Conservation (phyloP, 371 early-diverging fungal species). For the Pancytospora philotis region DNA sequence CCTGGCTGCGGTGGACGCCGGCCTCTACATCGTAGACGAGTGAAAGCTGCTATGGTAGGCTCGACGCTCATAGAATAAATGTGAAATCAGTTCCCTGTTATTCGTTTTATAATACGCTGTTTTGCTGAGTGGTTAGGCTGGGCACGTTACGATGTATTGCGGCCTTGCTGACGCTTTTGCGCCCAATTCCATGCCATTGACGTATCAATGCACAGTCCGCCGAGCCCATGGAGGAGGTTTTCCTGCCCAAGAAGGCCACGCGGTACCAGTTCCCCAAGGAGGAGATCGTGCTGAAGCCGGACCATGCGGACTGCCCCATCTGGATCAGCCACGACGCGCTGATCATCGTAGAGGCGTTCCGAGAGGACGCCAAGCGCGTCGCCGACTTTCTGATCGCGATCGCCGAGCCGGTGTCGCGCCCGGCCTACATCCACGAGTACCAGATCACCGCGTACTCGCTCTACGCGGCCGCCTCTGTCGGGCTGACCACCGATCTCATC, state of each 20-base stretch:
- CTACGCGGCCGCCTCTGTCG: slow-evolving; percentile 96
- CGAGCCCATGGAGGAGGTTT: slow-evolving; percentile 40
- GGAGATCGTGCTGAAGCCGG: slow-evolving; percentile 65
- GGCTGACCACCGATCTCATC: slow-evolving; percentile 83
- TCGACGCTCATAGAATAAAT: too few species aligned
- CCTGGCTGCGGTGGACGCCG: too few species aligned
- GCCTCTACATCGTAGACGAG: too few species aligned
- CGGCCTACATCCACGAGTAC: slow-evolving; percentile 89
- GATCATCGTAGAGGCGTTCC: slow-evolving; percentile 88
- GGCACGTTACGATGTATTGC: too few species aligned
- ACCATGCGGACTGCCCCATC: slow-evolving; percentile 74
- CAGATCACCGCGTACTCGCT: slow-evolving; percentile 86
- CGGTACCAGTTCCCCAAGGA: slow-evolving; percentile 54
- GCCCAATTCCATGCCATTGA: too few species aligned
- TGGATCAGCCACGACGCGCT: slow-evolving; percentile 84
- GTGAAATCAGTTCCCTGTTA: too few species aligned
- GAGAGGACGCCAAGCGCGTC: slow-evolving; percentile 79
- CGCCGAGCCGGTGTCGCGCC: slow-evolving; percentile 89
- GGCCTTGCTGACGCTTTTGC: too few species aligned
- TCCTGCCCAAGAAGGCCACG: slow-evolving; percentile 59
- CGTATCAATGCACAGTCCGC: too few species aligned
- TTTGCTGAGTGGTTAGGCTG: too few species aligned
- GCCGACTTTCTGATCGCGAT: slow-evolving; percentile 94
- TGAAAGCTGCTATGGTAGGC: too few species aligned
- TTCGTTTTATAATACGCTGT: too few species aligned